phyloP scores from a whole-genome alignment of 2,329 filamentous ascomycete species.

The Pseudogymnoascus sp. region DNA sequence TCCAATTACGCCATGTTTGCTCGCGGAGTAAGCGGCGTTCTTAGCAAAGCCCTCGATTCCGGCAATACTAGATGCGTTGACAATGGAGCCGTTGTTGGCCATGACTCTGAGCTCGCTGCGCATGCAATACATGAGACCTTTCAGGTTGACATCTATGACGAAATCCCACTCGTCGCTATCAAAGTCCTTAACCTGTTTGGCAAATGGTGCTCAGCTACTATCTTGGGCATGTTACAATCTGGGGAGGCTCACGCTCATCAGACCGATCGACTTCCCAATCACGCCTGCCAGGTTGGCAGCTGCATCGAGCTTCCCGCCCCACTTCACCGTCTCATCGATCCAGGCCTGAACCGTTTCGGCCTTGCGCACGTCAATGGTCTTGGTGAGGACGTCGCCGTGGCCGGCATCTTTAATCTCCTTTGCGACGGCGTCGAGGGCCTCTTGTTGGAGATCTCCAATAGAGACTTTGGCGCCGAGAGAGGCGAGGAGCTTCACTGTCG shows the following conservation, averaged over 20 bases:
- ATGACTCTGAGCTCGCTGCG: slow-evolving; percentile 40
- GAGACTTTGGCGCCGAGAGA: slow-evolving; percentile 21
- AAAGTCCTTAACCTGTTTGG: slow-evolving; percentile 21
- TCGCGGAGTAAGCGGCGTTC: slow-evolving; percentile 23
- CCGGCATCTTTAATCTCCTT: slow-evolving; percentile 5
- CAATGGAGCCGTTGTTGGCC: slow-evolving; percentile 45
- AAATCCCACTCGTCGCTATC: slow-evolving; percentile 35
- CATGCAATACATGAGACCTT: slow-evolving; percentile 43
- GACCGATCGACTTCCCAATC: slow-evolving; percentile 26
- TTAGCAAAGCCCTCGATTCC: slow-evolving; percentile 30
- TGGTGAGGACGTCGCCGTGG: slow-evolving; percentile 17
- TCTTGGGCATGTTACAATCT: no score
- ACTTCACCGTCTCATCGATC: slow-evolving; percentile 29
- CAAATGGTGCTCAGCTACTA: slow-evolving; percentile 16
- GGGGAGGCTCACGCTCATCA: slow-evolving; percentile 19
- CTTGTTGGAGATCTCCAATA: slow-evolving; percentile 17
- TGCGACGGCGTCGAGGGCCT: slow-evolving; percentile 16
- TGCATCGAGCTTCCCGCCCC: slow-evolving; percentile 32
- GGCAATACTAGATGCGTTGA: slow-evolving; percentile 40
- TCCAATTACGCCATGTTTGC: slow-evolving; percentile 29
- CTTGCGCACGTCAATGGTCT: slow-evolving; percentile 28
- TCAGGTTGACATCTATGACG: slow-evolving; percentile 37
- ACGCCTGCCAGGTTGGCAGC: slow-evolving; percentile 33
- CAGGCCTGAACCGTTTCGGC: slow-evolving; percentile 28
- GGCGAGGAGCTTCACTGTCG: slow-evolving; percentile 49